Evolutionary conservation across 2,329 filamentous ascomycete genomes (phyloP).

Genomic region (Leptographium wingfieldii): DNA sequence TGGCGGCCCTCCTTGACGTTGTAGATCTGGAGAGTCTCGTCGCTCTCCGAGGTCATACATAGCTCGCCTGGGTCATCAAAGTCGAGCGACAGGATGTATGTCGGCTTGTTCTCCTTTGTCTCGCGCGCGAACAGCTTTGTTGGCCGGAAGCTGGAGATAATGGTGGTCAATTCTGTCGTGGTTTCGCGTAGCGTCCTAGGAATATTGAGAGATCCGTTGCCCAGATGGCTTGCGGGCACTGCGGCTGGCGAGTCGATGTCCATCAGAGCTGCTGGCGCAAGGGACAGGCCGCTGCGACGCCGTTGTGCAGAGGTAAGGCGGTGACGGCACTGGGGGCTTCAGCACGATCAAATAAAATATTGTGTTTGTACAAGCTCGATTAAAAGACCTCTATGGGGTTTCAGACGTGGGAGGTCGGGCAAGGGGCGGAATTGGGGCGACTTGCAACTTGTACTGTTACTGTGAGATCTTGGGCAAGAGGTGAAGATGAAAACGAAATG

Average conservation of each 20-base stretch:
- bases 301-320: background rate
- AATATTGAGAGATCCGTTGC: slow-evolving; percentile 32
- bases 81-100: slow-evolving; percentile 77
- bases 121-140: slow-evolving; percentile 57
- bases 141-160: slow-evolving; percentile 66
- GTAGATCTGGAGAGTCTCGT: slow-evolving; percentile 92
- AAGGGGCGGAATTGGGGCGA: background rate
- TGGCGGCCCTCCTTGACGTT: slow-evolving; percentile 83
- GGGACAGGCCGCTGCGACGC: background rate
- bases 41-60: slow-evolving; percentile 79
- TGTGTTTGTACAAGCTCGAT: too few relatives aligned
- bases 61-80: slow-evolving; percentile 94
- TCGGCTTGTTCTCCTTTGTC: slow-evolving; percentile 38
- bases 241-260: slow-evolving; percentile 35
- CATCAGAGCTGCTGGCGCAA: slow-evolving; percentile 44
- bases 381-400: background rate
- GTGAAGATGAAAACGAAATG: background rate
- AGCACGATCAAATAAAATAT: background rate
- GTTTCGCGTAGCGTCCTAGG: slow-evolving; percentile 33
- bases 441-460: background rate
- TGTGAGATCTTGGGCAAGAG: background rate
- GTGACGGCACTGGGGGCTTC: background rate
- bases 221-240: slow-evolving; percentile 23
- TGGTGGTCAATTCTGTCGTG: slow-evolving; percentile 60
- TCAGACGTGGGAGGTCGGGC: background rate